Base-by-base conservation (phyloP, 371 early-diverging fungal genomes). In the Mortierella sp. region DNA sequence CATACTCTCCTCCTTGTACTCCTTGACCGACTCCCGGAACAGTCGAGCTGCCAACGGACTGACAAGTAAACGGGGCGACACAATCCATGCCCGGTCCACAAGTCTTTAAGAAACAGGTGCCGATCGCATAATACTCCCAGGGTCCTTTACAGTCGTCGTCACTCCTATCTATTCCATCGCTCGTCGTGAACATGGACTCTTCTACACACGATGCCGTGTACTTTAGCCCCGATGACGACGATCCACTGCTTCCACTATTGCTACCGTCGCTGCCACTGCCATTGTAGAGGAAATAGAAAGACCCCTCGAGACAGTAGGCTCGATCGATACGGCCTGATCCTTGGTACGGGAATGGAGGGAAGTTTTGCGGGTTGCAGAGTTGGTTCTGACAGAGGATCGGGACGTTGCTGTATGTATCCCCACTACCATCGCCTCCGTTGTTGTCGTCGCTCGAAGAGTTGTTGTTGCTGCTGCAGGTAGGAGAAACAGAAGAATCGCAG, bases 331-430 rank as follows among this genome's bases (percentile, higher is more conserved):
- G 42, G 0, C 68, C 68, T 2, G 68, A 68, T 21, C 34, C 24
- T 21, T 38, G 42, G 24, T 21, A 38, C 7, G 68, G 68, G 10
- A 42, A 24, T 10, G 68, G 68, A 2, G 24, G 42, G 3, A 38
- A 42, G 42, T 68, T 68, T 21, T 38, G 68, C 3, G 68, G 42
- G 42, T 42, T 68, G 10, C 68, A 68, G 21, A 68, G 68, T 42
- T 68, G 68, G 42, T 68, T 24, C 68, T 68, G 42, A 68, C 68
- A 68, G 7, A 68, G 44, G 44, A 68, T 42, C 68, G 68, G 68
- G 11, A 38, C 68, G 19, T 34, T 47, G 2, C 34, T 68, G 42
- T 68, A 38, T 24, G 9, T 19, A 24, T 68, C 68, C 24, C 24
- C 9, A 10, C 11, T 34, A 11, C 21, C 24, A 19, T 63, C 55